phyloP scores from a whole-genome alignment of 805 yeast species.

The Maudiozyma pseudohumilis region DNA sequence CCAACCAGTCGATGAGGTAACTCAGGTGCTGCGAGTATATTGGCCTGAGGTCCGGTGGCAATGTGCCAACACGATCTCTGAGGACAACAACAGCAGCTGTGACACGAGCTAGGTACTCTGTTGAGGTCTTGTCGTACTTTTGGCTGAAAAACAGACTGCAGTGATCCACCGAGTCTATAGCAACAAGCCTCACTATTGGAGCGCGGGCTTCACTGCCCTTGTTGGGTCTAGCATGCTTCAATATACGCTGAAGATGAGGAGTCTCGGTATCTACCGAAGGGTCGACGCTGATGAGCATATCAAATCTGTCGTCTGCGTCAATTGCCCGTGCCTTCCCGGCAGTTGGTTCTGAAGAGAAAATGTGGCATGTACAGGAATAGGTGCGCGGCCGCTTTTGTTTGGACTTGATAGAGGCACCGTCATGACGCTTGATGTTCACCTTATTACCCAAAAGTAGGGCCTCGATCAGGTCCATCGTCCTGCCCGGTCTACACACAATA shows the following conservation, averaged over 20 bases:
- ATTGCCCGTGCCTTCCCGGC: slow-evolving; percentile 15
- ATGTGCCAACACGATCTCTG: slow-evolving; percentile 68
- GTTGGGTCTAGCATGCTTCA: slow-evolving; percentile 19
- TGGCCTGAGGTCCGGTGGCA: slow-evolving; percentile 74
- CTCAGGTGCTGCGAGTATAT: slow-evolving; percentile 57
- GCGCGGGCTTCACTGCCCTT: slow-evolving; percentile 28
- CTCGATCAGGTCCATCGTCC: slow-evolving; percentile 62
- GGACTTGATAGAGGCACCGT: slow-evolving; percentile 49
- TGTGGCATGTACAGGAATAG: slow-evolving; percentile 32
- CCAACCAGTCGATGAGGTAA: slow-evolving; percentile 55
- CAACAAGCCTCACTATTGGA: slow-evolving; percentile 59
- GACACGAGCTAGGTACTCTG: slow-evolving; percentile 49
- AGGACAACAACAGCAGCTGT: slow-evolving; percentile 77
- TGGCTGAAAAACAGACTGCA: slow-evolving; percentile 45
- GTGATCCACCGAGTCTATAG: slow-evolving; percentile 79
- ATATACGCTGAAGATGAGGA: slow-evolving; percentile 28
- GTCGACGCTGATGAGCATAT: slow-evolving; percentile 55
- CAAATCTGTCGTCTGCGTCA: slow-evolving; percentile 31
- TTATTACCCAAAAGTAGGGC: slow-evolving; percentile 58
- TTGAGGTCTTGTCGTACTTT: slow-evolving; percentile 22
- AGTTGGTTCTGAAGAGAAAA: slow-evolving; percentile 33
- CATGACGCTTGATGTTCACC: slow-evolving; percentile 46
- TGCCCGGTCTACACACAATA: slow-evolving; percentile 58
- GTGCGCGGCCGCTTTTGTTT: slow-evolving; percentile 30
- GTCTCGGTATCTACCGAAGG: slow-evolving; percentile 39